Percentiles rank a stretch among this genome's conserved stretches.
phyloP scores from a whole-genome alignment of 2,329 filamentous ascomycete genomes.

The Diaporthe sp. region DNA sequence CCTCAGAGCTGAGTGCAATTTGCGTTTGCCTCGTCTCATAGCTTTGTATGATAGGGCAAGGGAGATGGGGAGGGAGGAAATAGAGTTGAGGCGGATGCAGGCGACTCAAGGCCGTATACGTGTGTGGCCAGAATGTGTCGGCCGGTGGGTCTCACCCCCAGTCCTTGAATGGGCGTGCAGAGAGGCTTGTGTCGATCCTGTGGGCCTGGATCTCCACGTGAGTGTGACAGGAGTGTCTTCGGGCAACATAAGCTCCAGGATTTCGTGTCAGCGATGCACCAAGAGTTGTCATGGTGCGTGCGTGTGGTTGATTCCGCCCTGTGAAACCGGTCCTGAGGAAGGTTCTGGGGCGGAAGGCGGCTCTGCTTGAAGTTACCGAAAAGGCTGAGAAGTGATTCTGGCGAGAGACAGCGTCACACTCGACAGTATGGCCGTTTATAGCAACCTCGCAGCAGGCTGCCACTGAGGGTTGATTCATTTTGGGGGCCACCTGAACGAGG shows the following conservation, averaged over 20 bases:
- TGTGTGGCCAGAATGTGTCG: slow-evolving; percentile 9
- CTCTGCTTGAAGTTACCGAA: slow-evolving; percentile 21
- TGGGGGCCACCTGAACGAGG: not conserved
- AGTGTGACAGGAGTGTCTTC: slow-evolving; percentile 14
- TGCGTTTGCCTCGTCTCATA: slow-evolving; percentile 2
- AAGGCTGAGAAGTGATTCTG: slow-evolving; percentile 11
- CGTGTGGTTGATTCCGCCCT: slow-evolving; percentile 14
- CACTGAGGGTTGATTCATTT: not conserved
- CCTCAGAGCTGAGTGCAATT: not conserved
- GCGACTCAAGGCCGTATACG: slow-evolving; percentile 13
- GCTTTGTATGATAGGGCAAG: not conserved
- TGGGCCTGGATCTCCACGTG: slow-evolving; percentile 25
- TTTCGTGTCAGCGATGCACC: slow-evolving; percentile 24
- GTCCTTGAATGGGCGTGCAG: slow-evolving; percentile 15
- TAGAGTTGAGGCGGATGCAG: slow-evolving; percentile 23
- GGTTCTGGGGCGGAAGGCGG: slow-evolving; percentile 16
- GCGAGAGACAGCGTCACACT: slow-evolving; percentile 1
- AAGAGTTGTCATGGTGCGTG: slow-evolving; percentile 20
- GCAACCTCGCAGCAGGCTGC: slow-evolving; percentile 9
- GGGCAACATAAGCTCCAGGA: slow-evolving; percentile 21
- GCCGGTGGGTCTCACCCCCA: slow-evolving; percentile 9
- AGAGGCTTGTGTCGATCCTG: slow-evolving; percentile 18
- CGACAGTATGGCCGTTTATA: not conserved
- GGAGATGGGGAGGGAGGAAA: not conserved
- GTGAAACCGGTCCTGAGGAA: slow-evolving; percentile 29